Conservation (phyloP, 371 early-diverging fungal genomes). For the Nematocida ironsii region DNA sequence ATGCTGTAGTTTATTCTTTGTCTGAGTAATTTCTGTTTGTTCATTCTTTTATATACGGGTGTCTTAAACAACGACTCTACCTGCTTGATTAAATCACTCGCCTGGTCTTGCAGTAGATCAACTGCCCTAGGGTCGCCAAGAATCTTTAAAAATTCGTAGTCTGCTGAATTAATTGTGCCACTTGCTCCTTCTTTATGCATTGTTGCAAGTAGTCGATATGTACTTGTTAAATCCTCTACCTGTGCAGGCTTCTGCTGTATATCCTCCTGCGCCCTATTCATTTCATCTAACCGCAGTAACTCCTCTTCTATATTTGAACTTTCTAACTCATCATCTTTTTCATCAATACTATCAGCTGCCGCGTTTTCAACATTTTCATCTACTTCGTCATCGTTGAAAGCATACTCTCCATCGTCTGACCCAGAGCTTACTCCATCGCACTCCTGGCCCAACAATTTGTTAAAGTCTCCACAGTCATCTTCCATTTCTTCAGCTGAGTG, state of each 20-base stretch:
- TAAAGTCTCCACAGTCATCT: slow-evolving; percentile 5
- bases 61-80: slow-evolving; percentile 33
- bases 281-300: slow-evolving; percentile 24
- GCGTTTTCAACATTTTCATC: not conserved
- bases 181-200: slow-evolving; percentile 39
- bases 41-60: slow-evolving; percentile 28
- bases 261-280: slow-evolving; percentile 23
- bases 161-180: slow-evolving; percentile 3
- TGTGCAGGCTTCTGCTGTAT: not conserved
- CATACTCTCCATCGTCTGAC: not conserved
- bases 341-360: not conserved
- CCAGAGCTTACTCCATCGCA: not conserved
- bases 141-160: slow-evolving; percentile 11
- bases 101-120: slow-evolving; percentile 7
- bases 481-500: not conserved
- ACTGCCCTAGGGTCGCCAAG: slow-evolving; percentile 8
- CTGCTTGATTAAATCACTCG: slow-evolving; percentile 17
- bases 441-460: not conserved
- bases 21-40: slow-evolving; percentile 49
- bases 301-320: slow-evolving; percentile 24
- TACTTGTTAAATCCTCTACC: slow-evolving; percentile 28
- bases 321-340: not conserved
- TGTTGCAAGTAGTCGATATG: slow-evolving; percentile 27
- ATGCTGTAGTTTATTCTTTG: slow-evolving; percentile 40
- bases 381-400: not conserved